Conservation (phyloP, 169 alveolate genomes). For the Plasmodium adleri region DNA sequence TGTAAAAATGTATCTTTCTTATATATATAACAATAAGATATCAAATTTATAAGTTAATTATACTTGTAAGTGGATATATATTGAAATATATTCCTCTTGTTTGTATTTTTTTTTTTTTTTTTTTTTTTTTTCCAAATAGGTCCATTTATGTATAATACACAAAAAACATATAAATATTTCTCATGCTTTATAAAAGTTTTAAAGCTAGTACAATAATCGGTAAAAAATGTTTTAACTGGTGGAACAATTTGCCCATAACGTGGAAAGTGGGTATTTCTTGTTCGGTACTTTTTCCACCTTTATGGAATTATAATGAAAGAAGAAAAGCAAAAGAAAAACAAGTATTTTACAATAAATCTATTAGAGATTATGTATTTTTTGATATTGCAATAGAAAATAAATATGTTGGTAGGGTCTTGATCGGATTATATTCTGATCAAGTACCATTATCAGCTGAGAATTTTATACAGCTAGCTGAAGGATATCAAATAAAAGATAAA, state of each 20-base stretch:
- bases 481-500: constrained; percentile 79
- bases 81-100: too few relatives aligned
- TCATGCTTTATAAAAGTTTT: constrained; percentile 53
- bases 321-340: constrained; percentile 70
- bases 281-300: constrained; percentile 57
- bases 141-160: too few relatives aligned
- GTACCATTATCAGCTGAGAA: constrained; percentile 85
- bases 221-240: constrained; percentile 52
- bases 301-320: constrained; percentile 73
- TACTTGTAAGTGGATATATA: too few relatives aligned
- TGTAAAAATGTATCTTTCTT: too few relatives aligned
- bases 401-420: constrained; percentile 83
- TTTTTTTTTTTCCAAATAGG: too few relatives aligned
- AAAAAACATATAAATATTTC: neutral
- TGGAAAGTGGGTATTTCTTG: constrained; percentile 58
- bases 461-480: constrained; percentile 83
- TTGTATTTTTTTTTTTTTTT: too few relatives aligned
- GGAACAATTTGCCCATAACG: constrained; percentile 40
- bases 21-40: too few relatives aligned
- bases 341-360: constrained; percentile 59
- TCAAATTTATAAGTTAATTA: too few relatives aligned
- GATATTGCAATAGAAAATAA: constrained; percentile 82
- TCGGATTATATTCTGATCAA: constrained; percentile 85
- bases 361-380: constrained; percentile 85
- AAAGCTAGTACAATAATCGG: constrained; percentile 48